Evolutionary conservation across 495 filamentous ascomycete species (phyloP), one percentile per base, ranked within the genome.

Genomic region (Tuber aestivum): DNA sequence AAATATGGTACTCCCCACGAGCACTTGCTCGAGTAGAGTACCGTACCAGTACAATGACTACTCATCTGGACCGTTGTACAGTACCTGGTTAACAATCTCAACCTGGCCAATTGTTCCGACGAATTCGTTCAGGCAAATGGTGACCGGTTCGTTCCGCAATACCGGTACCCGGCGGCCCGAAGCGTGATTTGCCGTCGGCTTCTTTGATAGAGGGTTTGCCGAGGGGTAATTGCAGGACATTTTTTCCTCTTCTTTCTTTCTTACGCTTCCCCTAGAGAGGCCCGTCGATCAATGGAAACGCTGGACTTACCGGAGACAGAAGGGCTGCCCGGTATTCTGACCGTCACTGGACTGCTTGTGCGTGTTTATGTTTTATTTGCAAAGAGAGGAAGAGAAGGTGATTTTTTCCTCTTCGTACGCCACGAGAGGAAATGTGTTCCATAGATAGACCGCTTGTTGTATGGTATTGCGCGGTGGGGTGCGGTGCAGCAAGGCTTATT

Each of bases 351-450:
- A 27, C 32, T 65, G 56, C 27, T 65, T 65, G 14, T 35, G 56
- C 56, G 56, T 65, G 56, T 65, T 35, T 35, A 18, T 65, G 56
- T 65, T 35, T 65, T 27, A 65, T 65, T 65, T 65, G 56, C 56
- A 35, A 27, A 65, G 56, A 6, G 56, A 65, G 27, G 27, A 65
- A 35, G 56, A 8, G 27, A 20, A 65, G 8, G 27, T 35, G 32
- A 35, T 35, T 32, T 65, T 65, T 35, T 32, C 56, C 27, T 35
- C 27, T 65, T 65, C 27, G 18, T 65, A 4, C 35, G 56, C 56
- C 56, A 12, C 56, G 14, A 18, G 32, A 20, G 27, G 16, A 27
- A 65, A 65, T 65, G 27, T 65, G 27, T 27, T 65, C 27, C 32
- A 35, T 65, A 35, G 12, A 35, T 65, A 35, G 12, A 0, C 14